Base-by-base conservation (phyloP, 495 filamentous ascomycete species). In the Aspergillus kassunensis region DNA sequence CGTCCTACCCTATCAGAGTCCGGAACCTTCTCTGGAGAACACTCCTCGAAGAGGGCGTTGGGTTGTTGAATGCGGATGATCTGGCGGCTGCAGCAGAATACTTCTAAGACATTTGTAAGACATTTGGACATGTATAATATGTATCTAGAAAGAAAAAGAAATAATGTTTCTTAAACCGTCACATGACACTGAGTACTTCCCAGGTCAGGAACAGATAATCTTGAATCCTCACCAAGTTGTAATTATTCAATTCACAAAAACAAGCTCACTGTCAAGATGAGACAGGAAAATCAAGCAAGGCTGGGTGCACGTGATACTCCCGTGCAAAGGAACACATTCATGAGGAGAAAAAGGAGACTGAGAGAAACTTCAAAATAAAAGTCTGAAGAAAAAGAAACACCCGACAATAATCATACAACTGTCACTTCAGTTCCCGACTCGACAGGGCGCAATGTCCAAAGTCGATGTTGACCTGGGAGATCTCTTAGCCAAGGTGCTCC, bases 21-120 rank as follows among this genome's bases (percentile, higher is more conserved):
- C 73, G 87, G 31, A 85, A 90, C 65, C 67, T 75, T 13, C 70
- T 92, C 20, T 91, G 88, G 88, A 67, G 79, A 55, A 75, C 80
- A 3, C 64, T 93, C 27, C 66, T 87, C 18, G 64, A 70, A 30
- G 86, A 89, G 56, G 87, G 87, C 0, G 83, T 86, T 10, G 80
- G 83, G 41, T 68, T 91, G 34, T 66, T 95, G 43, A 92, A 90
- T 68, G 88, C 84, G 0, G 89, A 95, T 72, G 87, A 93, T 67
- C 61, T 95, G 34, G 67, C 79, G 54, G 80, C 70, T 30, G 82
- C 76, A 21, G 64, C 72, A 6, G 56, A 64, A 20, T 73, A 62
- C 27, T 74, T 74, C 33, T 74, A 48, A 47, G 18, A n/a, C n/a
- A n/a, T n/a, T n/a, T n/a, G n/a, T n/a, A n/a, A 4, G 18, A 23